Percentiles rank a stretch among this genome's conserved stretches.
Conservation (phyloP, 106 monocot species). For the Posidonia australis region DNA sequence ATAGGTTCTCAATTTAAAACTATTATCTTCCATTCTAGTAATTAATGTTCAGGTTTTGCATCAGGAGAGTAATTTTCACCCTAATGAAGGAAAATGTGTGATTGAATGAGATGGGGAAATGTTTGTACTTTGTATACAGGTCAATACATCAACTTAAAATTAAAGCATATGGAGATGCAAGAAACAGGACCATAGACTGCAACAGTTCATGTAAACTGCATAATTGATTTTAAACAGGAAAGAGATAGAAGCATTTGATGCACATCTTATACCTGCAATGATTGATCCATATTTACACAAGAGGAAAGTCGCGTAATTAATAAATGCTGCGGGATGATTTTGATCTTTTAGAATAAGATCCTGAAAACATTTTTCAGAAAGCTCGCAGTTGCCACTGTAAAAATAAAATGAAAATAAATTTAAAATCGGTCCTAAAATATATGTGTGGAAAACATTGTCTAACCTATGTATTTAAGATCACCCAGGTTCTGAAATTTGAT, state of each 20-base stretch:
- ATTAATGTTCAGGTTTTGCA: too few relatives aligned
- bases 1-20: too few relatives aligned
- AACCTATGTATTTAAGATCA: background rate
- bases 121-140: too few relatives aligned
- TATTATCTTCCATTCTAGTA: too few relatives aligned
- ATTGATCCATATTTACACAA: slow-evolving; percentile 69
- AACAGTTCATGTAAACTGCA: background rate
- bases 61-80: too few relatives aligned
- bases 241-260: background rate
- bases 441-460: too few relatives aligned
- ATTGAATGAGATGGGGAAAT: too few relatives aligned
- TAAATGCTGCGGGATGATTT: slow-evolving; percentile 85
- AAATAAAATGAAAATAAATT: background rate
- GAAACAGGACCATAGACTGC: too few relatives aligned
- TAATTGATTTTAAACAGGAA: background rate
- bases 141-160: too few relatives aligned
- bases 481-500: background rate
- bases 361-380: slow-evolving; percentile 85
- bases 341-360: slow-evolving; percentile 91
- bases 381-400: slow-evolving; percentile 77
- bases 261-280: slow-evolving; percentile 45
- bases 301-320: slow-evolving; percentile 84
- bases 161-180: too few relatives aligned
- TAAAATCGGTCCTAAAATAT: too few relatives aligned
- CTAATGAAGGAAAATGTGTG: too few relatives aligned